phyloP scores from a whole-genome alignment of 177 flowering plant species.

The Vitis hybrid region DNA sequence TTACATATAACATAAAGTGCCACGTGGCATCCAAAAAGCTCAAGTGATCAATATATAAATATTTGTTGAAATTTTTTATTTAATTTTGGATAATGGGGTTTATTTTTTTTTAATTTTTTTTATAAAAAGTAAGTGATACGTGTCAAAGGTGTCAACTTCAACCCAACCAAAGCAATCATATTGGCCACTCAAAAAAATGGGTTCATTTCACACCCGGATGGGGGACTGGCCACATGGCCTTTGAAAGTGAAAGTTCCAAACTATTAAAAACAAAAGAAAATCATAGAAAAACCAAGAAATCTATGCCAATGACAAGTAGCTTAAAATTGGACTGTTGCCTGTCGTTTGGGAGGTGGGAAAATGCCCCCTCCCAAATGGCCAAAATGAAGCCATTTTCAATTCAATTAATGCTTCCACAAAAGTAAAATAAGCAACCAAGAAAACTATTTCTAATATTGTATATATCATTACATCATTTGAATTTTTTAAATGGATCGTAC shows the following conservation, averaged over 20 bases:
- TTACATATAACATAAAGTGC: neutral
- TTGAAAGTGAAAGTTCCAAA: neutral
- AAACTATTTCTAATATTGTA: no score
- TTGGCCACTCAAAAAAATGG: constrained; percentile 2
- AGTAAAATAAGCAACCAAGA: no score
- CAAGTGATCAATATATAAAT: neutral
- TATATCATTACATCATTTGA: no score
- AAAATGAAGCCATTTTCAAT: neutral
- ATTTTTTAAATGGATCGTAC: no score
- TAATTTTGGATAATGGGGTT: neutral
- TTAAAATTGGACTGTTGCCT: neutral
- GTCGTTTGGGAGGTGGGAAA: neutral
- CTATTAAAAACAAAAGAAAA: neutral
- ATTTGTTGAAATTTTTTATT: neutral
- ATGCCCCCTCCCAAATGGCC: neutral
- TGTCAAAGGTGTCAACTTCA: constrained; percentile 1
- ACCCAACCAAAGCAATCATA: constrained; percentile 1
- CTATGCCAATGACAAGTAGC: neutral
- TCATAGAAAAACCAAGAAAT: neutral
- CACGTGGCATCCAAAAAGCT: neutral
- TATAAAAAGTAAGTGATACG: neutral
- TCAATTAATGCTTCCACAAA: neutral
- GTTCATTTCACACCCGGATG: neutral
- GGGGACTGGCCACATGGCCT: neutral
- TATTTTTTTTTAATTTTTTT: neutral